phyloP scores from a whole-genome alignment of 768 basidiomycete species.

The Lentinula sp. region DNA sequence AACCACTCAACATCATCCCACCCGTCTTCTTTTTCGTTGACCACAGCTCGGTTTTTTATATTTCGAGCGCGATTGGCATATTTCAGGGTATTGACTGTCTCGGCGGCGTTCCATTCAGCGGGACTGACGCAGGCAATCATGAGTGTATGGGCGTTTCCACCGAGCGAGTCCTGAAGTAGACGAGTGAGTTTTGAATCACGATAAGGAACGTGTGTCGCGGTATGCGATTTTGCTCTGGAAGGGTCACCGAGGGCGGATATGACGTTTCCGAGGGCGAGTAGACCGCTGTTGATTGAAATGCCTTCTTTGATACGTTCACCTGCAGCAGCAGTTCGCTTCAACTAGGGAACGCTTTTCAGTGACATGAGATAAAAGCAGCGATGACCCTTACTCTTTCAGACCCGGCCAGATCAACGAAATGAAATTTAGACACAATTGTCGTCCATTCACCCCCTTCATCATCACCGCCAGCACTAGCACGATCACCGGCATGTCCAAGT shows the following conservation, averaged over 20 bases:
- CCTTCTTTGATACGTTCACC: conserved; percentile 98
- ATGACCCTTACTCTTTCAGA: conserved; percentile 74
- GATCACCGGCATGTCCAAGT: conserved; percentile 63
- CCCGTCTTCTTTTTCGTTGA: conserved; percentile 93
- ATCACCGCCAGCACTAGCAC: conserved; percentile 32
- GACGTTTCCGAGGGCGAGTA: conserved; percentile 95
- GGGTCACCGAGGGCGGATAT: conserved; percentile 98
- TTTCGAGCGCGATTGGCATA: conserved; percentile 97
- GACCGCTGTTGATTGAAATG: conserved; percentile 97
- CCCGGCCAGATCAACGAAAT: conserved; percentile 97
- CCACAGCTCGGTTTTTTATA: conserved; percentile 90
- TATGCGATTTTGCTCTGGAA: conserved; percentile 74
- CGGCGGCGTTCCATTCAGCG: conserved; percentile 90
- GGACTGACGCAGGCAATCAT: conserved; percentile 99
- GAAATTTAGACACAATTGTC: conserved; percentile 91
- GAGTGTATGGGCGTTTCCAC: conserved; percentile 95
- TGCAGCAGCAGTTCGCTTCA: conserved; percentile 93
- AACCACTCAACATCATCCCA: conserved; percentile 99
- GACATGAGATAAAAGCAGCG: background rate
- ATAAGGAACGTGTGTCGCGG: conserved; percentile 89
- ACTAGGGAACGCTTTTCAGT: conserved; percentile 31
- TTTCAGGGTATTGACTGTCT: conserved; percentile 93
- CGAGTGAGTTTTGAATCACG: conserved; percentile 98
- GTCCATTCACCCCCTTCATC: conserved; percentile 79
- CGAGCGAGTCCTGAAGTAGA: conserved; percentile 91